phyloP scores from a whole-genome alignment of 768 basidiomycete species.

The Suillus spraguei region DNA sequence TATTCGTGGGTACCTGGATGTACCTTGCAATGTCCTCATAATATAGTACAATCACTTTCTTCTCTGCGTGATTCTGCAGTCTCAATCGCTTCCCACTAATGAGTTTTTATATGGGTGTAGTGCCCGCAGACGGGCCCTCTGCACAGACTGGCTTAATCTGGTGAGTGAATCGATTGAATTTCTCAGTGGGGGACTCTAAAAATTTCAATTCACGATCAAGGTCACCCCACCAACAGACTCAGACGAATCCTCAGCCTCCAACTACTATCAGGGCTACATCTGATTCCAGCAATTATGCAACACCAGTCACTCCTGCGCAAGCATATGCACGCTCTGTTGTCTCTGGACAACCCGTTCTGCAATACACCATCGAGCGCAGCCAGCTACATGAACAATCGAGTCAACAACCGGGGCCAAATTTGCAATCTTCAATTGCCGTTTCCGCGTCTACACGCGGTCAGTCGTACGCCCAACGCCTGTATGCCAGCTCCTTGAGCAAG shows the following conservation, averaged over 20 bases:
- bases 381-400: constrained; percentile 10
- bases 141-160: background rate
- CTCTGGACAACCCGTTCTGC: constrained; percentile 16
- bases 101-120: constrained; percentile 1
- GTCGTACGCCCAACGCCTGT: constrained; percentile 45
- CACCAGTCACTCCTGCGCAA: constrained; percentile 24
- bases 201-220: background rate
- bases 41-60: background rate
- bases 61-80: background rate
- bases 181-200: background rate
- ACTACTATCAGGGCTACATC: background rate
- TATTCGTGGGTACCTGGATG: background rate
- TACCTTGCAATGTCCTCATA: background rate
- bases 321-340: constrained; percentile 20
- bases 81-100: background rate
- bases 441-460: constrained; percentile 20
- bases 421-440: constrained; percentile 2
- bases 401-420: constrained; percentile 10
- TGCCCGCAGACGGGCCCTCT: constrained; percentile 1
- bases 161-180: background rate
- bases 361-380: constrained; percentile 23
- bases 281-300: background rate
- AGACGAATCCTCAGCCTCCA: background rate
- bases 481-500: constrained; percentile 40
- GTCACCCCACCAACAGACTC: background rate